Evolutionary conservation across 805 yeast genomes (phyloP), one percentile per base, ranked within the genome.

Genomic region (Barnettozyma sp.): DNA sequence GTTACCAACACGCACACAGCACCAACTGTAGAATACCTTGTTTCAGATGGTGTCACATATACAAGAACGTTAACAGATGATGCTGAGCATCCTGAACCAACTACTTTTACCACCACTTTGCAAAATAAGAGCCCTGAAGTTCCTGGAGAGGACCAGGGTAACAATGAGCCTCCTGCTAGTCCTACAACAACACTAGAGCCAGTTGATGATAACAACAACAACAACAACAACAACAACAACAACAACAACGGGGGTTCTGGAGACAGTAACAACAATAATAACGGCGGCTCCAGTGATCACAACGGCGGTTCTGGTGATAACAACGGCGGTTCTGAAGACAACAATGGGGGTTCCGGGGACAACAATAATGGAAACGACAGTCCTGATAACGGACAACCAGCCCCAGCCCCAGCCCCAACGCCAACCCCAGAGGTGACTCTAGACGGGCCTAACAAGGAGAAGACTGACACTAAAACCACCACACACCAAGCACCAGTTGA

Each of bases 21-120:
- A 11, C 67, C 69, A 40, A 59, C 68, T 11, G 68, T 64, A 13
- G 57, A 63, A 42, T 54, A 56, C 28, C 46, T 63, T 21, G 54
- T 65, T 21, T 55, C 62, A 35, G 59, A 62, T 39, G 56, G 59
- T 31, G 52, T 56, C 12, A 52, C 71, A 10, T 51, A 60, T 32
- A 59, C 70, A 4, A 56, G 61, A 34, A 61, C 70, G 20, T 42
- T 52, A 31, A 60, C 63, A 14, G 59, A 60, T 29, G 56, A 61
- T n/a, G 48, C 63, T 9, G 50, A 62, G 15, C 49, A 58, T 30
- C 56, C 58, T 34, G 47, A 49, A 26, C 60, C 68, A 35, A 48
- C 65, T 8, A 57, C 67, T 5, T 56, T 64, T 28, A 49, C 57
- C 15, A 51, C 59, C 12, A 52, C 58, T 12, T 32, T 50, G 8